Conservation (phyloP, 768 basidiomycete species). For the Trametes cingulata region DNA sequence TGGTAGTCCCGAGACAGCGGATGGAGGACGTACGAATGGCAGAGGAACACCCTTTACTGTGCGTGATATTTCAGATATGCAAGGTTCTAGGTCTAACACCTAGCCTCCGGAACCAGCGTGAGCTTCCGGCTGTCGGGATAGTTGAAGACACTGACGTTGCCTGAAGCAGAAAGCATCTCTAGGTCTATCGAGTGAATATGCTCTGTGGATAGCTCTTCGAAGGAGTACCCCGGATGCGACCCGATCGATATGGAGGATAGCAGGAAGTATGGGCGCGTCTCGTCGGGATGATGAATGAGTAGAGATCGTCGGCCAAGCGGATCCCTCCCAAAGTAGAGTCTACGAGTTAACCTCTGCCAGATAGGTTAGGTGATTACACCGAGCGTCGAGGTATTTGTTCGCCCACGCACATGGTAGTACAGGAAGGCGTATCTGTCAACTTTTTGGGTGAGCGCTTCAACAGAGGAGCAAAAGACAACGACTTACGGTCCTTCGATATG, state of each 20-base stretch:
- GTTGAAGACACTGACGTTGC: constrained; percentile 26
- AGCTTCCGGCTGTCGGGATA: not conserved
- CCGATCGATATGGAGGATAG: constrained; percentile 69
- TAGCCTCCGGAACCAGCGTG: not conserved
- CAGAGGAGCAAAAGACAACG: not conserved
- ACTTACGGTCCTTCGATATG: constrained; percentile 82
- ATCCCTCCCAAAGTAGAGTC: constrained; percentile 76
- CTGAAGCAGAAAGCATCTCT: constrained; percentile 20
- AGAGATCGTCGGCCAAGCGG: constrained; percentile 87
- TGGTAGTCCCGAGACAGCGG: not conserved
- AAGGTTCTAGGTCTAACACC: not conserved
- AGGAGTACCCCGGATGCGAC: constrained; percentile 41
- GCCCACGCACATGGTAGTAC: constrained; percentile 63
- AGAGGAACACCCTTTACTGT: not conserved
- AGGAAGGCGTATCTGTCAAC: constrained; percentile 72
- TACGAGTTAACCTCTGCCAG: constrained; percentile 41
- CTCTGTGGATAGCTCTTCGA: constrained; percentile 65
- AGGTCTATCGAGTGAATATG: constrained; percentile 58
- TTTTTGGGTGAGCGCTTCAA: not conserved
- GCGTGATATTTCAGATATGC: not conserved
- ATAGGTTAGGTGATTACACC: not conserved
- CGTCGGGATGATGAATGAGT: constrained; percentile 62
- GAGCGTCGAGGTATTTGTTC: not conserved
- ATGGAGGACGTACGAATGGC: constrained; percentile 3
- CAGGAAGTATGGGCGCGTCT: constrained; percentile 51